Conservation (phyloP, 345 rosid genomes). For the Eucalyptus curtisii region DNA sequence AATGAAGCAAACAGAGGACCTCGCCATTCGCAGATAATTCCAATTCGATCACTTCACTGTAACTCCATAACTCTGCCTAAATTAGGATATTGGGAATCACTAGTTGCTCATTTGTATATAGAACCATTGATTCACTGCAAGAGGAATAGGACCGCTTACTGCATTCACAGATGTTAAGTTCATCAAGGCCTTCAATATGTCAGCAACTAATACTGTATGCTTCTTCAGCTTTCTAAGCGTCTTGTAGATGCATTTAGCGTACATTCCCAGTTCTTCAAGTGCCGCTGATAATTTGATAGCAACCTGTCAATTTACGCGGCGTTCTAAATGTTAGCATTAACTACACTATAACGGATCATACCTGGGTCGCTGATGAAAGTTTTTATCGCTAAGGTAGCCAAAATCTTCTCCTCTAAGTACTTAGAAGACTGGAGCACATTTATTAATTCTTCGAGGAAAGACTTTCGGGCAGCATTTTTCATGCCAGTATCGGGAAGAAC, state of each 20-base stretch:
- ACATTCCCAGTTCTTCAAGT: constrained; percentile 34
- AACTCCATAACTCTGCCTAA: constrained; percentile 56
- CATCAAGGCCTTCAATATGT: constrained; percentile 51
- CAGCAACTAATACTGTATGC: constrained; percentile 25
- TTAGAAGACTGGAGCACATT: constrained; percentile 52
- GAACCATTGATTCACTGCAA: neutral
- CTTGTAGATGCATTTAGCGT: constrained; percentile 46
- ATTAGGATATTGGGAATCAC: neutral
- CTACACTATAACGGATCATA: neutral
- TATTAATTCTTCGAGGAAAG: constrained; percentile 42
- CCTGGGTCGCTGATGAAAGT: constrained; percentile 43
- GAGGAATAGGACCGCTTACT: constrained; percentile 20
- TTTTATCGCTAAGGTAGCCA: constrained; percentile 46
- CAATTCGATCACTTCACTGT: constrained; percentile 18
- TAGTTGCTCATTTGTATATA: neutral
- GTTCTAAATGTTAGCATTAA: neutral
- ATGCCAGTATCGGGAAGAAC: constrained; percentile 48
- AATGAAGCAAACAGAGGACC: constrained; percentile 30
- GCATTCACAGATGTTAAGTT: constrained; percentile 43
- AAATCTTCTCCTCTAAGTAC: constrained; percentile 51
- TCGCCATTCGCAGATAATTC: constrained; percentile 40
- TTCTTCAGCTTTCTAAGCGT: constrained; percentile 44
- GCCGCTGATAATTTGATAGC: constrained; percentile 10
- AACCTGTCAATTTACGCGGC: neutral
- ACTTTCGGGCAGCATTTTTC: constrained; percentile 20